A percentile compares a stretch with the other conserved stretches of the same genome.
Conservation (phyloP, 495 filamentous ascomycete genomes). For the Aspergillus carlsbadensis region DNA sequence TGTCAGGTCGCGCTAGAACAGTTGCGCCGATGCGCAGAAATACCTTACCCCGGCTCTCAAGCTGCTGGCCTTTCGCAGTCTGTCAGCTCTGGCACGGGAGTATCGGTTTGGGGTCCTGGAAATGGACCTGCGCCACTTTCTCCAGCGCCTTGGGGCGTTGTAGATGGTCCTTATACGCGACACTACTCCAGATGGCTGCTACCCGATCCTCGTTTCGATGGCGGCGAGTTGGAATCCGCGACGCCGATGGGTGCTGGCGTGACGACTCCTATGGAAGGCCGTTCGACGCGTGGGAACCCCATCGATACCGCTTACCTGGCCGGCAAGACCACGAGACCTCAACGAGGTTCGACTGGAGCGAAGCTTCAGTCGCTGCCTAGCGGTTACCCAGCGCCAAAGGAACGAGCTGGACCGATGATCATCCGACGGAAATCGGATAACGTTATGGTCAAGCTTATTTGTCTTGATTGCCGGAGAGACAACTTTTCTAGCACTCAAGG, state of each 20-base stretch:
- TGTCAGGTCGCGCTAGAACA: conserved; percentile 96
- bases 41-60: conserved; percentile 77
- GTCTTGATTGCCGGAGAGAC: conserved; percentile 80
- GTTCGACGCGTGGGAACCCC: conserved; percentile 71
- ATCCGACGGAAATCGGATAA: conserved; percentile 61
- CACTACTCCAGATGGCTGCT: conserved; percentile 96
- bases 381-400: conserved; percentile 68
- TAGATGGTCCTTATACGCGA: conserved; percentile 85
- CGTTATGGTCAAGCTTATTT: conserved; percentile 74
- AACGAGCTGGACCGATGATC: conserved; percentile 60
- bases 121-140: conserved; percentile 58
- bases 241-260: conserved; percentile 27
- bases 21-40: conserved; percentile 83
- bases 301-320: conserved; percentile 53
- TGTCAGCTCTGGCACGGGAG: conserved; percentile 69
- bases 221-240: conserved; percentile 46
- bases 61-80: conserved; percentile 59
- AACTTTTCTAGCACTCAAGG: conserved; percentile 95
- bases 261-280: conserved; percentile 52
- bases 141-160: conserved; percentile 82
- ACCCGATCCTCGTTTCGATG: conserved; percentile 84
- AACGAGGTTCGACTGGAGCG: conserved; percentile 55
- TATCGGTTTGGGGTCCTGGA: conserved; percentile 58
- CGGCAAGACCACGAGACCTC: conserved; percentile 58
- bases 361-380: conserved; percentile 72